Conservation (phyloP, 208 protist species). For the Leishmania major region DNA sequence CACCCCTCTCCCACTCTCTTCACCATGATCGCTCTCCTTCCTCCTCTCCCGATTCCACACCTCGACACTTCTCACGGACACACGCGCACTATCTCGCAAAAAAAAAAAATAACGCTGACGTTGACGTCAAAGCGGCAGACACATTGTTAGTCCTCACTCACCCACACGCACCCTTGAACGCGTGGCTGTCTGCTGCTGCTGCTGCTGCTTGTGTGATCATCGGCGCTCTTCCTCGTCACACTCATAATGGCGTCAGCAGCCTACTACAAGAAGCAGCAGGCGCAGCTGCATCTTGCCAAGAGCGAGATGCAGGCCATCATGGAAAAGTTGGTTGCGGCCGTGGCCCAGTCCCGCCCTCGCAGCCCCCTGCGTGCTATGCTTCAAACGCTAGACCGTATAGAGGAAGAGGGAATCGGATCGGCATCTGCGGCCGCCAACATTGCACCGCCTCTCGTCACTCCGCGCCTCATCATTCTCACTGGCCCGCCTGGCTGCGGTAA, state of each 20-base stretch:
- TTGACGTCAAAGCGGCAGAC: neutral
- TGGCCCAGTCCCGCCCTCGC: conserved; percentile 31
- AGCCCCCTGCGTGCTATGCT: conserved; percentile 35
- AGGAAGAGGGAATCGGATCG: neutral
- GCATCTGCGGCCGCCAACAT: neutral
- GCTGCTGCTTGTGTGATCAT: neutral
- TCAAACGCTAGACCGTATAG: conserved; percentile 39
- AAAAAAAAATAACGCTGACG: neutral
- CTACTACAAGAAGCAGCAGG: conserved; percentile 41
- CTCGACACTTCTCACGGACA: neutral
- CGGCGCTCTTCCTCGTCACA: neutral
- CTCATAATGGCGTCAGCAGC: conserved; percentile 33
- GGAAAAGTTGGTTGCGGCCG: conserved; percentile 35
- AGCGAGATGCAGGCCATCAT: conserved; percentile 40
- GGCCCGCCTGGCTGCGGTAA: conserved; percentile 9
- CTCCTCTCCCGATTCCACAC: too few species aligned
- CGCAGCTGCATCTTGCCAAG: conserved; percentile 34
- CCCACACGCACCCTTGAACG: neutral
- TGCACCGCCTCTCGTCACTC: neutral
- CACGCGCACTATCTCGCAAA: neutral
- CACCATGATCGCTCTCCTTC: neutral
- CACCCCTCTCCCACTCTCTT: neutral
- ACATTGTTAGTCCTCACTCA: neutral
- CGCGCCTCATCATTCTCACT: conserved; percentile 6
- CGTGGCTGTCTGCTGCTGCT: neutral